These are phyloP conservation scores for Didymellaceae sp. DNA, from an alignment of 2,329 filamentous ascomycete species.

Conservation along the genomic window DNA sequence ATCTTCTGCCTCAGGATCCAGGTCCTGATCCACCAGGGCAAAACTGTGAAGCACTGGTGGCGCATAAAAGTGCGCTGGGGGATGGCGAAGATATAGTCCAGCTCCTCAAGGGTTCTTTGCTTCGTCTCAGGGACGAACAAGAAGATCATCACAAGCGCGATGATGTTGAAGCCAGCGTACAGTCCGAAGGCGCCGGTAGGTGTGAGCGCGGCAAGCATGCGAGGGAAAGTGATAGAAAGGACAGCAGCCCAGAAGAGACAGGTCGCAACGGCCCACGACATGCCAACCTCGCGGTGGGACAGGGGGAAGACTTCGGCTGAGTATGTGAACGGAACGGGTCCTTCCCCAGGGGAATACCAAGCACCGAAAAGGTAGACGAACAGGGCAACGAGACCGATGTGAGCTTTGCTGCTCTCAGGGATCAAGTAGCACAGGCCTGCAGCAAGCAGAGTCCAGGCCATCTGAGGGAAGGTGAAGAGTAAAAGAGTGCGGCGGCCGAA, in stretches of 20 bases:
- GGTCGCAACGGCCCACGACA: slow-evolving; percentile 51
- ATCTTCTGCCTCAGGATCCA: slow-evolving; percentile 47
- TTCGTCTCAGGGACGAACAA: slow-evolving; percentile 42
- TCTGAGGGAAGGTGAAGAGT: slow-evolving; percentile 57
- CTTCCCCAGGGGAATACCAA: slow-evolving; percentile 51
- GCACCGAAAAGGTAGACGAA: slow-evolving; percentile 64
- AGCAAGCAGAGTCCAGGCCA: slow-evolving; percentile 56
- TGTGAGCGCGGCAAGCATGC: slow-evolving; percentile 43
- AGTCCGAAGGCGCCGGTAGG: slow-evolving; percentile 49
- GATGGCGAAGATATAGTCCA: slow-evolving; percentile 49
- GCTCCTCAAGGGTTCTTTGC: slow-evolving; percentile 40
- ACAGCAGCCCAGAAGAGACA: slow-evolving; percentile 51
- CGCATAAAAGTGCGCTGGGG: slow-evolving; percentile 46
- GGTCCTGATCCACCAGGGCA: slow-evolving; percentile 55
- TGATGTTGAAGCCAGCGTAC: slow-evolving; percentile 46
- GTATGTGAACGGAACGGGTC: slow-evolving; percentile 68
- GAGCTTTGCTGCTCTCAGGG: slow-evolving; percentile 45
- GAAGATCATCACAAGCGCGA: slow-evolving; percentile 40
- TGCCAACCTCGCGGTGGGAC: slow-evolving; percentile 62
- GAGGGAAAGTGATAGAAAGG: slow-evolving; percentile 49
- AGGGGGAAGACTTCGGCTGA: slow-evolving; percentile 73
- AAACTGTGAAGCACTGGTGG: slow-evolving; percentile 47
- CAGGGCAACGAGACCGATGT: slow-evolving; percentile 58
- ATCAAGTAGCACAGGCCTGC: slow-evolving; percentile 62
- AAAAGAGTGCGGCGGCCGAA: slow-evolving; percentile 58